phyloP scores from a whole-genome alignment of 306 rosid species.

The Macrotyloma uniflorum region DNA sequence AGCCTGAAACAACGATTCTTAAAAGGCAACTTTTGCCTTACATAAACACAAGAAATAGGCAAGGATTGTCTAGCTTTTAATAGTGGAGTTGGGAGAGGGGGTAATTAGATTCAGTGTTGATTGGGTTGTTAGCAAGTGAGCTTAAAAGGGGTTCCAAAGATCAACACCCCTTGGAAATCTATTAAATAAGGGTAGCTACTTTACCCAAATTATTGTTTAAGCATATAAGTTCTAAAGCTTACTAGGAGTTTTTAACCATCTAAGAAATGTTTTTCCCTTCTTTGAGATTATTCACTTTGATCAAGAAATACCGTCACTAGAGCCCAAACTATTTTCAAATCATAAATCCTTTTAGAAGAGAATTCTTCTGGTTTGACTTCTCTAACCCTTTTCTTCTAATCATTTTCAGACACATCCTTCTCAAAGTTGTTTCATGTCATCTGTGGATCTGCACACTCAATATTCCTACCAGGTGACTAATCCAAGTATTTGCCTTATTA shows the following conservation, averaged over 20 bases:
- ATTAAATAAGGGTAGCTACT: neutral
- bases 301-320: neutral
- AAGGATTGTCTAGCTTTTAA: too few species aligned
- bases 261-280: neutral
- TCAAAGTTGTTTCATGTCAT: slow-evolving; percentile 89
- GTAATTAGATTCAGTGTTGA: neutral
- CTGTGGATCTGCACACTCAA: slow-evolving; percentile 89
- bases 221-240: neutral
- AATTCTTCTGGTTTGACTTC: slow-evolving; percentile 22
- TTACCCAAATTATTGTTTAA: slow-evolving; percentile 6
- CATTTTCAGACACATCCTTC: slow-evolving; percentile 81
- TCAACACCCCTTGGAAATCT: neutral
- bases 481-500: slow-evolving; percentile 1
- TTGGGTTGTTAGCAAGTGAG: neutral
- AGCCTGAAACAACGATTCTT: neutral
- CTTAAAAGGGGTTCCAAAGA: neutral
- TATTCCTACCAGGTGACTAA: slow-evolving; percentile 76
- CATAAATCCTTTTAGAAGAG: slow-evolving; percentile 11
- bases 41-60: neutral
- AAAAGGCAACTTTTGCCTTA: neutral
- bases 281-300: slow-evolving; percentile 1
- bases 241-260: neutral
- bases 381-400: slow-evolving; percentile 27
- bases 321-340: neutral
- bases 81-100: too few species aligned